Evolutionary conservation across 352 stramenopile species (phyloP), one percentile per base, ranked within the genome.

Genomic region (Pythium guiyangense): DNA sequence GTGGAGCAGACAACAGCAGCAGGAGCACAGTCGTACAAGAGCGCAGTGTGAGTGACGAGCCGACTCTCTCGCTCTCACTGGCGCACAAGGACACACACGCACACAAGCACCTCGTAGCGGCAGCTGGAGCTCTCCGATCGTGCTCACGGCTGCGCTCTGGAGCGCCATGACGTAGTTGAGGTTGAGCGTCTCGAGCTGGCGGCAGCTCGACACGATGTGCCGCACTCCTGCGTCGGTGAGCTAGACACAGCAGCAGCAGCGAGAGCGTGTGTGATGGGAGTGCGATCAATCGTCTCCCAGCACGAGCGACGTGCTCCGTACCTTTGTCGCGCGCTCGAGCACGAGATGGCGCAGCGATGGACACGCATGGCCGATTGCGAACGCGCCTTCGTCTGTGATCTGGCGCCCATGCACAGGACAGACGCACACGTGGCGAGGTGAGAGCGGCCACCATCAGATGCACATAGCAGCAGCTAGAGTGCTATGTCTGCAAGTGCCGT

Each of bases 201-300:
- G 69, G 46, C 83, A 93, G 26, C 55, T 54, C 10, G 49, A 73
- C 47, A 88, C 58, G 31, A 93, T 54, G 25, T 84, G 74, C 5
- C 72, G 69, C 37, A 93, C 52, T 1, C 80, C 72, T 1, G 51
- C 49, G 52, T 93, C 83, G n/a, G 83, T 82, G 17, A 93, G 57
- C 80, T 91, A 48, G n/a, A n/a, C n/a, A n/a, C n/a, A n/a, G n/a
- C n/a, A n/a, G n/a, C n/a, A n/a, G n/a, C n/a, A n/a, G n/a, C n/a
- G n/a, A n/a, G n/a, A n/a, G n/a, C n/a, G n/a, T n/a, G n/a, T n/a
- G n/a, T n/a, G n/a, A n/a, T n/a, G n/a, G n/a, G n/a, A n/a, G n/a
- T n/a, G n/a, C n/a, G n/a, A n/a, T n/a, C n/a, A n/a, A n/a, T n/a
- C n/a, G n/a, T n/a, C n/a, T n/a, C n/a, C n/a, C n/a, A n/a, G n/a